Conservation (phyloP, 495 filamentous ascomycete genomes). For the Penicillium arizonense region DNA sequence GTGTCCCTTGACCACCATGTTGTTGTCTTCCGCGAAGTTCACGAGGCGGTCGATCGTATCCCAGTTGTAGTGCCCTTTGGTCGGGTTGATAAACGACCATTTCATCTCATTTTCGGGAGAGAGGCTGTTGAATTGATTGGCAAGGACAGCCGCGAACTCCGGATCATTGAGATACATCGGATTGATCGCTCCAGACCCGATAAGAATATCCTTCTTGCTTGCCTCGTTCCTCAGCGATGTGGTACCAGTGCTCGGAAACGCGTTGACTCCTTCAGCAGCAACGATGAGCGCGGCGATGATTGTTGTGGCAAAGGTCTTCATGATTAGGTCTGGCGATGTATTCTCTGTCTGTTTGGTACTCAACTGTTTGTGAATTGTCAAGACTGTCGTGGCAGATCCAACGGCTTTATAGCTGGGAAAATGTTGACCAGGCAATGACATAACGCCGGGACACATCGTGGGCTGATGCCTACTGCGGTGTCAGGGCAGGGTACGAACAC, state of each 20-base stretch:
- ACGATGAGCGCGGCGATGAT: neutral
- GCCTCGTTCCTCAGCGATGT: neutral
- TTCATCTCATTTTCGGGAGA: neutral
- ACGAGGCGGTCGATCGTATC: neutral
- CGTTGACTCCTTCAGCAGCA: neutral
- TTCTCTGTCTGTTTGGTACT: no score
- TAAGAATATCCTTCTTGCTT: neutral
- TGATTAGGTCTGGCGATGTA: neutral
- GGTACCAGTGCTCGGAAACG: neutral
- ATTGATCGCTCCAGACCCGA: neutral
- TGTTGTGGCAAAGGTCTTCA: neutral
- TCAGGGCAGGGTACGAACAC: no score
- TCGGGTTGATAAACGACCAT: neutral
- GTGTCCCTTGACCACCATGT: slow-evolving; percentile 13
- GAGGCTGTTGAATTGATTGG: neutral
- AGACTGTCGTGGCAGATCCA: no score
- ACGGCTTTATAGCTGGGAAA: no score
- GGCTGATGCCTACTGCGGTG: no score
- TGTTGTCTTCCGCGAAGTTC: neutral
- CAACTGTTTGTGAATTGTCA: no score
- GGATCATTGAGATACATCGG: neutral
- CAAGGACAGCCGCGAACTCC: neutral
- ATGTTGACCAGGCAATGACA: no score
- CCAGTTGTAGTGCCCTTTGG: slow-evolving; percentile 1
- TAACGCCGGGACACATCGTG: no score